Conservation (phyloP, 2,329 filamentous ascomycete species). For the Tricladium varicosporioides region DNA sequence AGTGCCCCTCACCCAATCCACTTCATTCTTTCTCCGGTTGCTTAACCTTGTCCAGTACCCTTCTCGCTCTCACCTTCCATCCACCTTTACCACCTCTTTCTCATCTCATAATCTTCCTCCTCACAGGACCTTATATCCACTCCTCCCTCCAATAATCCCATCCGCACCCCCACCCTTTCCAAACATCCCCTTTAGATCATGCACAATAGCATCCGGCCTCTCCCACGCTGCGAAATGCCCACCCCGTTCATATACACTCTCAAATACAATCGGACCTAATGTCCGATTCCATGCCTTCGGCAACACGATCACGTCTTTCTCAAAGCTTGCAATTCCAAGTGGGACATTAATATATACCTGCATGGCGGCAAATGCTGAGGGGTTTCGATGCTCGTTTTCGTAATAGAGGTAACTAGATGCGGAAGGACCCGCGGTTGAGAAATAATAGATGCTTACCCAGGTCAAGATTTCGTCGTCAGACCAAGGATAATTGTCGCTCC, state of each 20-base stretch:
- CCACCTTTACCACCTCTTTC: too few species aligned
- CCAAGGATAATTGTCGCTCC: slow-evolving; percentile 71
- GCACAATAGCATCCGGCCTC: slow-evolving; percentile 47
- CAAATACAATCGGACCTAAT: slow-evolving; percentile 56
- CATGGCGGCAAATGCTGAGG: slow-evolving; percentile 39
- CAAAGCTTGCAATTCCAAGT: slow-evolving; percentile 53
- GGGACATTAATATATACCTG: slow-evolving; percentile 36
- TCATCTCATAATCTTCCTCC: too few species aligned
- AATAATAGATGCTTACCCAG: too few species aligned
- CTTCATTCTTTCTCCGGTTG: too few species aligned
- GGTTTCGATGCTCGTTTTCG: too few species aligned
- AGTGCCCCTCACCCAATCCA: too few species aligned
- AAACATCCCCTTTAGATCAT: slow-evolving; percentile 56
- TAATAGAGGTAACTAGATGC: too few species aligned
- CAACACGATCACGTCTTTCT: slow-evolving; percentile 48
- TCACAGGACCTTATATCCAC: too few species aligned
- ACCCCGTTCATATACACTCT: slow-evolving; percentile 36
- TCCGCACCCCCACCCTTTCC: slow-evolving; percentile 38
- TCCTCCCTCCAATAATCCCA: too few species aligned
- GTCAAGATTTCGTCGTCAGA: slow-evolving; percentile 47
- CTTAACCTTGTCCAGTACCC: too few species aligned
- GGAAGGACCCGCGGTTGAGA: too few species aligned
- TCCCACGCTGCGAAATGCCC: slow-evolving; percentile 60
- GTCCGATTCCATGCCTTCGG: slow-evolving; percentile 55
- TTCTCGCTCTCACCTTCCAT: too few species aligned